phyloP scores from a whole-genome alignment of 164 flowering plant species.

The Dillenia turbinata region DNA sequence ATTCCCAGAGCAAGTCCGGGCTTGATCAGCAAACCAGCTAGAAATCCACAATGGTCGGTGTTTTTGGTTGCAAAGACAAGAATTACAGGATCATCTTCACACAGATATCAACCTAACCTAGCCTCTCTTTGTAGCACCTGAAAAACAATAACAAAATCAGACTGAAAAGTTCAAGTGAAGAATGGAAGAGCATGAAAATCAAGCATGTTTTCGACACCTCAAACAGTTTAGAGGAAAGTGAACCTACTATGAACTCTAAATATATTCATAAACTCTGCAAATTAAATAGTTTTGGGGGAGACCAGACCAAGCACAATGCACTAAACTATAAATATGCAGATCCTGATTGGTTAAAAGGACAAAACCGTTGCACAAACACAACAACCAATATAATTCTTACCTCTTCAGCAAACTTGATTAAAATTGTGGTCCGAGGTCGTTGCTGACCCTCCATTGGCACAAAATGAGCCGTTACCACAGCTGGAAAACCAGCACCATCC shows the following conservation, averaged over 20 bases:
- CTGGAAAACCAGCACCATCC: conserved; percentile 95
- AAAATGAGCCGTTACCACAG: conserved; percentile 98
- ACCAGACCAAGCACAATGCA: too few relatives aligned
- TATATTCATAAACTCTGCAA: background rate
- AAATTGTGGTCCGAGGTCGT: conserved; percentile 92
- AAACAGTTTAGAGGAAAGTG: background rate
- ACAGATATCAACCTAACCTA: conserved; percentile 40
- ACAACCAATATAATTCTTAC: conserved; percentile 21
- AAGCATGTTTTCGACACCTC: background rate
- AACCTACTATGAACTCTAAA: background rate
- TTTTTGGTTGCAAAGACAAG: background rate
- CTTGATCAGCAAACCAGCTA: conserved; percentile 1
- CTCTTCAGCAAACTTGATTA: conserved; percentile 99
- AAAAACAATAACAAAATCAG: background rate
- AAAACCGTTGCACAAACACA: background rate
- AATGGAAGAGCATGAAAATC: background rate
- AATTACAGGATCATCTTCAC: background rate
- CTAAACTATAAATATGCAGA: too few relatives aligned
- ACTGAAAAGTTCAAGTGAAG: background rate
- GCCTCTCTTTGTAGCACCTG: conserved; percentile 83
- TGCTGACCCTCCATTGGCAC: conserved; percentile 98
- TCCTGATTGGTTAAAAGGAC: too few relatives aligned
- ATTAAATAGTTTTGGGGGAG: background rate
- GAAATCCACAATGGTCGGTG: background rate
- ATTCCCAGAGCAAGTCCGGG: too few relatives aligned